Base-by-base conservation (phyloP, 1,139 yeast species). In the Candida sp. region DNA sequence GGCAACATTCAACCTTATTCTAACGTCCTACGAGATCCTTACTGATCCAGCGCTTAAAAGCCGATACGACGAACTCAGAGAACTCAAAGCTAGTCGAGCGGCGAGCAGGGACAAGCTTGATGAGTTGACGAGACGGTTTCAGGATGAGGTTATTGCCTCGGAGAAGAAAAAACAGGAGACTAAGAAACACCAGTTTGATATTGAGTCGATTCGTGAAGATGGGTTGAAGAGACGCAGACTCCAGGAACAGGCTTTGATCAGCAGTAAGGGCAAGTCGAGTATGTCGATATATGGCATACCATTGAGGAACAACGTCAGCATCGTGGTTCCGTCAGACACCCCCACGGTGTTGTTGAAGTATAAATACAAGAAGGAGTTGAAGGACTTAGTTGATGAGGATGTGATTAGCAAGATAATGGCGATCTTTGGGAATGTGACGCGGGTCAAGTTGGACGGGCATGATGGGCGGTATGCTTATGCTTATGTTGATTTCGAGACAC, bases 291-390 rank as follows among this genome's bases (percentile, higher is more conserved):
- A 47, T 47, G 49, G 46, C 30, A n/a, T 49, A 38, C 46, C 54
- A 7, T 31, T 48, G 8, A 35, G 44, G 6, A 42, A 49, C 23
- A 22, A 46, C 17, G 28, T 43, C 35, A 26, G 25, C 8, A 22
- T 31, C 6, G 12, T 28, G 7, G 30, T 27, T 3, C n/a, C 42
- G 12, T 4, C 27, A 9, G 26, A 4, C 9, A 43, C 23, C n/a
- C 62, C 65, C 30, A 40, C 44, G 9, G 69, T 81, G 12, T 70
- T 66, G 52, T 80, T 85, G 83, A 81, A 80, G 31, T 54, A 53
- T 31, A 57, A 69, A 68, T 50, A 52, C 34, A 70, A 70, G 49
- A 69, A 71, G 3, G 77, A 72, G 46, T 51, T 78, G 8, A 60
- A 61, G 11, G 73, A 60, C 1, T 52, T 64, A 30, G 66, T 81